Conservation (phyloP, 352 stramenopile species). For the Elongisporangium prolatum region DNA sequence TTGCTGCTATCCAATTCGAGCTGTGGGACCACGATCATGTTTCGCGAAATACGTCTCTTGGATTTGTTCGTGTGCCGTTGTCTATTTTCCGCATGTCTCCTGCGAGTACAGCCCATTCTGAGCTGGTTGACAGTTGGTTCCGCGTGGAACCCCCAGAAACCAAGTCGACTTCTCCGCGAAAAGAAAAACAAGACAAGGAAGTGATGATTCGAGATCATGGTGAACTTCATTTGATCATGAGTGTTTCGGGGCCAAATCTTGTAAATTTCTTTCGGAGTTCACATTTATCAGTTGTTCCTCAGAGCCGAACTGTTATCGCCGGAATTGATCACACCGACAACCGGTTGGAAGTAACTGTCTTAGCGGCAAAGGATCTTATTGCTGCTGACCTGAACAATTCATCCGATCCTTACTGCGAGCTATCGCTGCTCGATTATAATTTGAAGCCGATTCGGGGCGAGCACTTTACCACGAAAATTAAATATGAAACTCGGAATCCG, state of each 20-base stretch:
- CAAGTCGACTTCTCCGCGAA: slow-evolving; percentile 19
- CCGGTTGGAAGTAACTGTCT: slow-evolving; percentile 55
- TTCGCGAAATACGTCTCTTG: slow-evolving; percentile 42
- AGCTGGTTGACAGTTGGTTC: slow-evolving; percentile 64
- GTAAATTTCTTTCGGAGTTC: slow-evolving; percentile 58
- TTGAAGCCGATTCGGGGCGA: slow-evolving; percentile 45
- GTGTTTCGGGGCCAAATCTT: slow-evolving; percentile 50
- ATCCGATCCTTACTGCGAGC: slow-evolving; percentile 58
- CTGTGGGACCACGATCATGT: slow-evolving; percentile 60
- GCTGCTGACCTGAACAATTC: slow-evolving; percentile 56
- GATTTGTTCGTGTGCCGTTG: slow-evolving; percentile 50
- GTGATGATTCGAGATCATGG: slow-evolving; percentile 39
- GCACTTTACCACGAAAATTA: slow-evolving; percentile 36
- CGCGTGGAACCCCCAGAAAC: slow-evolving; percentile 41
- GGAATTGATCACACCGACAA: slow-evolving; percentile 62
- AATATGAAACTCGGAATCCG: slow-evolving; percentile 55
- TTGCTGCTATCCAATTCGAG: slow-evolving; percentile 60
- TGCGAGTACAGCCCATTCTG: slow-evolving; percentile 48
- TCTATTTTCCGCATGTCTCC: slow-evolving; percentile 61
- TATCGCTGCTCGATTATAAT: slow-evolving; percentile 51
- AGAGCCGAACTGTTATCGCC: slow-evolving; percentile 38
- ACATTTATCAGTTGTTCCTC: slow-evolving; percentile 24
- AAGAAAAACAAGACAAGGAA: slow-evolving; percentile 30
- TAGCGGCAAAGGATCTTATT: slow-evolving; percentile 47
- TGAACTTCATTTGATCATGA: slow-evolving; percentile 67